Evolutionary conservation across 2,329 filamentous ascomycete genomes (phyloP).

Genomic region (Amylocarpus encephaloides): DNA sequence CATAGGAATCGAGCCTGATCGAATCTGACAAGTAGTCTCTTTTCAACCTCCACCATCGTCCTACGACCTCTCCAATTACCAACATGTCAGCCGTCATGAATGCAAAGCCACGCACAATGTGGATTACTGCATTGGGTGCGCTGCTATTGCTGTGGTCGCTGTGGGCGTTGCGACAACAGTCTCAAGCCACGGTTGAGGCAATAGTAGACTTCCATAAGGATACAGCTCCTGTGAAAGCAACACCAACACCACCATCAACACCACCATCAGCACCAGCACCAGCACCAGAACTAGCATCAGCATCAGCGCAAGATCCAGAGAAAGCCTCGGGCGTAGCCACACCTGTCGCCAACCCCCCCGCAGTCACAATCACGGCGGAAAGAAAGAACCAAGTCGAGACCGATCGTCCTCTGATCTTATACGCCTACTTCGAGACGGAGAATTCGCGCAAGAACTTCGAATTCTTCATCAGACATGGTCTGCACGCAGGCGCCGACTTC

Average conservation of each 20-base stretch:
- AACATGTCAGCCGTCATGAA: constrained; percentile 3
- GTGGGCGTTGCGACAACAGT: background rate
- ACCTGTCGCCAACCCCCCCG: background rate
- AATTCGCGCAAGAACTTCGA: constrained; percentile 23
- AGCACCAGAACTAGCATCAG: background rate
- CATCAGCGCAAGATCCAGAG: background rate
- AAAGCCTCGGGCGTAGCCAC: background rate
- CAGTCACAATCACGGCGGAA: background rate
- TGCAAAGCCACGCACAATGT: constrained; percentile 1
- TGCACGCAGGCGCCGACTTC: constrained; percentile 28
- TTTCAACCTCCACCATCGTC: no score
- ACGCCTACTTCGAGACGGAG: constrained; percentile 26
- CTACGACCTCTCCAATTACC: background rate
- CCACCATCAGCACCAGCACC: background rate
- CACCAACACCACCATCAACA: background rate
- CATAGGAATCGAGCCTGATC: no score
- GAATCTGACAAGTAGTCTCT: no score
- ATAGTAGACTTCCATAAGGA: background rate
- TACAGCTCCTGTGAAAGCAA: background rate
- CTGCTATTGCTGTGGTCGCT: background rate
- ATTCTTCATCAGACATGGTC: constrained; percentile 27
- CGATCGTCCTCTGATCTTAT: constrained; percentile 24
- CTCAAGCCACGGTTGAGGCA: background rate
- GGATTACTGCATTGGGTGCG: background rate
- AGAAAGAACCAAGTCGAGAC: background rate